Evolutionary conservation across 345 rosid species (phyloP), one percentile per base, ranked within the genome.

Genomic region (Angophora floribunda): DNA sequence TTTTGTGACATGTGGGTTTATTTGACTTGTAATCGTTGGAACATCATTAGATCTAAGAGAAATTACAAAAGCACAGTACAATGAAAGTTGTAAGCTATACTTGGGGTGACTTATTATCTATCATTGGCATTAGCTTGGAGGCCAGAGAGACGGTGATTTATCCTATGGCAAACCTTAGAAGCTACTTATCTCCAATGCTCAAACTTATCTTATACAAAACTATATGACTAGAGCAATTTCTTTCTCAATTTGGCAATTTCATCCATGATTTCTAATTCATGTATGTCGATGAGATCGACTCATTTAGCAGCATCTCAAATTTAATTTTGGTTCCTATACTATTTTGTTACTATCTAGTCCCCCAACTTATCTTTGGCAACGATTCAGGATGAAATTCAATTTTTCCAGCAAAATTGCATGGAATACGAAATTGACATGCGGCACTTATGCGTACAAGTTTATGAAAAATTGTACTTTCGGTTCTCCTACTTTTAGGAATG

Each of bases 291-390:
- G 14, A 13, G 17, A 5, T 75, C 84, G 7, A 41, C 19, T 4
- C 8, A 21, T 75, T 21, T 19, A 41, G 49, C 0, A 5, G 3
- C 84, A 75, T 75, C 84, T 41, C 49, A 75, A 41, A 41, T 75
- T 19, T 41, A 36, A 21, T 75, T 6, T 30, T 22, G 84, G 1
- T 36, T 70, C 13, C 0, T 16, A 9, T 70, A 36, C 24, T 32
- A 70, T 32, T 32, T 3, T 28, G 1, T n/a, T 16, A 63, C 7
- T n/a, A 63, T 63, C 2, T 14, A 63, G 75, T 63, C 32, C 75
- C 14, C 75, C 4, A 63, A n/a, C 2, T 63, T 6, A n/a, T 63
- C 41, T 63, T 36, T 0, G 0, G 0, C 1, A 9, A 63, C 1
- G 14, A 63, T 63, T 63, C 19, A 14, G 0, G 75, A n/a, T 9